A percentile compares a stretch with the other conserved stretches of the same genome.
Evolutionary conservation across 169 alveolate genomes (phyloP).

Genomic region (Eimeria praecox): DNA sequence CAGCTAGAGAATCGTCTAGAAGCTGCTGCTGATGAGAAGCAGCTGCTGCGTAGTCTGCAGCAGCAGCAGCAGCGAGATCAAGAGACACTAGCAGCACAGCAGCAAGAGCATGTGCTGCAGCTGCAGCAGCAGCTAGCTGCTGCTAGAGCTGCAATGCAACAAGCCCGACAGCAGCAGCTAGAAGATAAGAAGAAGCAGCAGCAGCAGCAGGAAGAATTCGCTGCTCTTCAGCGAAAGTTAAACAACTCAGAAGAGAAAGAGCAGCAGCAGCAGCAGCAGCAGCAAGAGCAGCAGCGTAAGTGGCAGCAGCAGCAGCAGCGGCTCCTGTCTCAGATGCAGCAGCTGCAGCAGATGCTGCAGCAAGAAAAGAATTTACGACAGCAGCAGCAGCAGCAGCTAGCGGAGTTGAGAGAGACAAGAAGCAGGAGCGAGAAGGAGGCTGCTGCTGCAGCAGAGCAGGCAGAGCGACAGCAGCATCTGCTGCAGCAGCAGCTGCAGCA

Average conservation of each 20-base stretch:
- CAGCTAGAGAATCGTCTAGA: constrained; percentile 21
- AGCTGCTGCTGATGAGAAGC: constrained; percentile 7
- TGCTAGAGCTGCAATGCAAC: constrained; percentile 55
- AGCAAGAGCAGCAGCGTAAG: constrained; percentile 2
- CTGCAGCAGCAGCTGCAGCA: constrained; percentile 38
- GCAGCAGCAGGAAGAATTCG: constrained; percentile 72
- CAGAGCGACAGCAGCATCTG: constrained; percentile 60
- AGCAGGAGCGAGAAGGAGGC: constrained; percentile 31
- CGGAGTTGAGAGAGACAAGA: constrained; percentile 19
- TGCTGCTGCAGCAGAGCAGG: constrained; percentile 56
- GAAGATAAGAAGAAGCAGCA: neutral
- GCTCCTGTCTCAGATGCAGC: constrained; percentile 18
- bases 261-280: constrained; percentile 68
- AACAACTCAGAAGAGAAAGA: neutral
- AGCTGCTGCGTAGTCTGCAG: constrained; percentile 31
- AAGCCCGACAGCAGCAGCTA: neutral
- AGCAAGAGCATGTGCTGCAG: constrained; percentile 58
- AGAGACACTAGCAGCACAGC: constrained; percentile 41
- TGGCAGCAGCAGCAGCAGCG: constrained; percentile 62
- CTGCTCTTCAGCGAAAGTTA: constrained; percentile 33
- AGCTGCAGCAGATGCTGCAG: constrained; percentile 72
- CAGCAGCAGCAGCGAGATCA: constrained; percentile 69
- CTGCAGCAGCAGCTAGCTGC: constrained; percentile 69
- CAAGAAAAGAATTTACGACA: constrained; percentile 9
- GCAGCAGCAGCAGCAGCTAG: constrained; percentile 71